These are phyloP conservation scores for Coemansia sp. DNA, from an alignment of 192 early-diverging fungal species.

Conservation along the genomic window DNA sequence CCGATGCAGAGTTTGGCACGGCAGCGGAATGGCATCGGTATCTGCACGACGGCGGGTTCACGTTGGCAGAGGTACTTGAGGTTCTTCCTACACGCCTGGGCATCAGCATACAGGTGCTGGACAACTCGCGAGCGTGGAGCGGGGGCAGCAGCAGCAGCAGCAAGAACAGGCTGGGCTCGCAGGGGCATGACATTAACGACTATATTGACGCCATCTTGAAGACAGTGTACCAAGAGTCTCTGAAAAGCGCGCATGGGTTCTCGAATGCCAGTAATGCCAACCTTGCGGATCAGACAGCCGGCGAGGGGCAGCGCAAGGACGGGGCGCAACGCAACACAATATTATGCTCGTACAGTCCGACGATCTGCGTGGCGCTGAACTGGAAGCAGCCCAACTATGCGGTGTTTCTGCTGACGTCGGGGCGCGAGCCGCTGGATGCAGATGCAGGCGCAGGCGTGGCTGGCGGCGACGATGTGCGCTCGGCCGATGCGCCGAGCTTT, in stretches of 20 bases:
- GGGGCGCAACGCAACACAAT: slow-evolving; percentile 61
- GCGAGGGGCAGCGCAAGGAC: slow-evolving; percentile 13
- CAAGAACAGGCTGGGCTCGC: slow-evolving; percentile 7
- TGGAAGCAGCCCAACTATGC: slow-evolving; percentile 99
- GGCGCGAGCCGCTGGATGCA: slow-evolving; percentile 51
- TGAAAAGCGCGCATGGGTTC: not conserved
- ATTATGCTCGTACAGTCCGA: slow-evolving; percentile 89
- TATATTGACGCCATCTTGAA: slow-evolving; percentile 88
- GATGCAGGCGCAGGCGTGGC: slow-evolving; percentile 17
- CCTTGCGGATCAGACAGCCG: slow-evolving; percentile 10
- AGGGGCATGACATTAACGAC: slow-evolving; percentile 69
- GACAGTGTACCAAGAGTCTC: slow-evolving; percentile 64
- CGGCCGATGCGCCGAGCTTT: slow-evolving; percentile 34
- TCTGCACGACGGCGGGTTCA: slow-evolving; percentile 32
- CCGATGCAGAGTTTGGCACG: slow-evolving; percentile 15
- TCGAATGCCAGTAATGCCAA: not conserved
- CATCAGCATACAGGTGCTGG: slow-evolving; percentile 84
- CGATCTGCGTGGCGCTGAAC: slow-evolving; percentile 89
- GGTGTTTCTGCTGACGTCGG: slow-evolving; percentile 90
- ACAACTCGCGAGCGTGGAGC: slow-evolving; percentile 71
- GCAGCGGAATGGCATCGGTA: slow-evolving; percentile 40
- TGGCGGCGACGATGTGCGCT: slow-evolving; percentile 2
- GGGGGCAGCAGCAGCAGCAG: slow-evolving; percentile 55
- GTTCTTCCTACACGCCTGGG: slow-evolving; percentile 69
- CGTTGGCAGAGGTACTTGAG: slow-evolving; percentile 46